phyloP scores from a whole-genome alignment of 441 rosid genomes.

The Gossypium gossypioides region DNA sequence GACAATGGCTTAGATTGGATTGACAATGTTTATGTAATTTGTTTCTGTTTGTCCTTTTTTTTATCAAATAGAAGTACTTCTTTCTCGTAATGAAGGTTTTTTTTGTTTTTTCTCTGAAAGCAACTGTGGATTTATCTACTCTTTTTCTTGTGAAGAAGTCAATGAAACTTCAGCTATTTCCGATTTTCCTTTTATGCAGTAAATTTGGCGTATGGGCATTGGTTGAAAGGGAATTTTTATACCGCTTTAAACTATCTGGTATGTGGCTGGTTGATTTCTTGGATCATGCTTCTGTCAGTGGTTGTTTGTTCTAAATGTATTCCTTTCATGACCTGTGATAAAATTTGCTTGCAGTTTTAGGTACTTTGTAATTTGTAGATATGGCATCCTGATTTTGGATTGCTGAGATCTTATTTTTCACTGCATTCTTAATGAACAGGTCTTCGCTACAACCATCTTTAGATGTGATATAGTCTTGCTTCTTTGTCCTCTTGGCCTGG shows the following conservation, averaged over 20 bases:
- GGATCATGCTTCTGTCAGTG: neutral
- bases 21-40: neutral
- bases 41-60: neutral
- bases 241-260: conserved; percentile 75
- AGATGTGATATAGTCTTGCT: conserved; percentile 83
- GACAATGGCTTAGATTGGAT: neutral
- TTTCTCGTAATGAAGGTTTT: neutral
- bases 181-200: conserved; percentile 41
- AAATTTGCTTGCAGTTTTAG: neutral
- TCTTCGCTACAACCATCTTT: conserved; percentile 56
- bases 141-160: neutral
- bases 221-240: conserved; percentile 58
- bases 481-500: conserved; percentile 67
- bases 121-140: neutral
- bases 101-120: neutral
- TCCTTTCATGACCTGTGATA: neutral
- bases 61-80: neutral
- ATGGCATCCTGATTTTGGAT: conserved; percentile 13
- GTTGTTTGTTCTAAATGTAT: neutral
- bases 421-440: conserved; percentile 34
- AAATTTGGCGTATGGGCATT: conserved; percentile 70
- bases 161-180: neutral
- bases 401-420: conserved; percentile 13
- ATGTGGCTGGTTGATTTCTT: conserved; percentile 12
- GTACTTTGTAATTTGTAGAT: conserved; percentile 3